Percentiles rank a stretch among this genome's conserved stretches.
phyloP scores from a whole-genome alignment of 1,284 basidiomycete species.

The Sporisorium reilianum region DNA sequence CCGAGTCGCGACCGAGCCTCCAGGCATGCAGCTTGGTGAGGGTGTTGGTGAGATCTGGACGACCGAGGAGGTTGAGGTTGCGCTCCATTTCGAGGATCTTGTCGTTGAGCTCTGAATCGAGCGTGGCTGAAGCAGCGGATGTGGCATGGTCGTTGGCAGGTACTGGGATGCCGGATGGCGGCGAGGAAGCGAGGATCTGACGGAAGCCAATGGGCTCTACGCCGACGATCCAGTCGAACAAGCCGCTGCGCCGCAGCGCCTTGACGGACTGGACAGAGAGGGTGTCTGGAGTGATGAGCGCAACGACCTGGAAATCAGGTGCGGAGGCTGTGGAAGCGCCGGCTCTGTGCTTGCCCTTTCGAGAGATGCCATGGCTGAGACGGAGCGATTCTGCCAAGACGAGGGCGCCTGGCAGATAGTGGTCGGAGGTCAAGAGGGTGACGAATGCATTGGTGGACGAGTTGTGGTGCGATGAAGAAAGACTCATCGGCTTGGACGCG shows the following conservation, averaged over 20 bases:
- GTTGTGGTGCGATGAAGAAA: conserved; percentile 23
- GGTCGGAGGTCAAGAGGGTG: conserved; percentile 88
- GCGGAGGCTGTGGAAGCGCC: neutral
- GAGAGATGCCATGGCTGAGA: conserved; percentile 42
- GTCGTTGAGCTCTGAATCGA: conserved; percentile 34
- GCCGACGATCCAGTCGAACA: conserved; percentile 87
- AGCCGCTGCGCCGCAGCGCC: conserved; percentile 76
- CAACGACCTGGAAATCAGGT: conserved; percentile 76
- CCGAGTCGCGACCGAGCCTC: conserved; percentile 74
- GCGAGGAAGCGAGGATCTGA: conserved; percentile 41
- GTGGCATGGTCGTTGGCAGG: neutral
- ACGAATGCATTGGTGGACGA: conserved; percentile 70
- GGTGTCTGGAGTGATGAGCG: conserved; percentile 91
- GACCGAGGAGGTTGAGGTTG: conserved; percentile 86
- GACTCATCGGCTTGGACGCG: conserved; percentile 23
- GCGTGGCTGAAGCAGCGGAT: neutral
- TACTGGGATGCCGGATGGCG: neutral
- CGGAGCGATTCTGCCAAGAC: conserved; percentile 81
- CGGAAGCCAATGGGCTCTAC: conserved; percentile 74
- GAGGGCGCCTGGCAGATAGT: conserved; percentile 91
- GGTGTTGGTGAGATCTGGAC: conserved; percentile 84
- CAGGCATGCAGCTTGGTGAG: conserved; percentile 96
- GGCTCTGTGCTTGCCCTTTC: conserved; percentile 17
- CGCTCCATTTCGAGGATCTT: conserved; percentile 71
- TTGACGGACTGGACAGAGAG: conserved; percentile 88